A percentile compares a stretch with the other conserved stretches of the same genome.
Evolutionary conservation across 2,329 filamentous ascomycete genomes (phyloP).

Genomic region (Fusarium fracticaudum): DNA sequence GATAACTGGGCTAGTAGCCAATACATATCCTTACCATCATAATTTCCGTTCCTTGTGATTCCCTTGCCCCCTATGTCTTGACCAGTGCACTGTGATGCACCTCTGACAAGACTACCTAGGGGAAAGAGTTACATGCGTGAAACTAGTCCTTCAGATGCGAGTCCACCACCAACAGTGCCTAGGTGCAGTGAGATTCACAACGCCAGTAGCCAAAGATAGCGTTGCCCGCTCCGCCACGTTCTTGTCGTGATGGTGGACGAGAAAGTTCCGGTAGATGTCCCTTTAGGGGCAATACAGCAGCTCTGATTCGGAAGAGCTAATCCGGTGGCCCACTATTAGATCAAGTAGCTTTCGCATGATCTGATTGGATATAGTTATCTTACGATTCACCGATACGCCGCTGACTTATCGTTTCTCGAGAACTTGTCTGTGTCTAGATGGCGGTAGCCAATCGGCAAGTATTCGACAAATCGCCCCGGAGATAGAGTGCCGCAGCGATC

Average conservation of each 20-base stretch:
- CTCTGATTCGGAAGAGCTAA: too few species aligned
- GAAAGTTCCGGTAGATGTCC: neutral
- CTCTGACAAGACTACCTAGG: rapidly evolving
- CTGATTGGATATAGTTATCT: too few species aligned
- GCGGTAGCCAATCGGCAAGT: neutral
- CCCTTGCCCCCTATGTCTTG: neutral
- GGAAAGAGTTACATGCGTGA: too few species aligned
- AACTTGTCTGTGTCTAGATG: neutral
- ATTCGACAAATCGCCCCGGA: neutral
- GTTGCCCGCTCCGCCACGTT: too few species aligned
- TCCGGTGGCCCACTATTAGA: too few species aligned
- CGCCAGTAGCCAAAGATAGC: neutral
- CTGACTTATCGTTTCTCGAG: too few species aligned
- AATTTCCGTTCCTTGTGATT: neutral
- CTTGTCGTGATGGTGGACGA: neutral
- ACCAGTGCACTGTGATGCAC: rapidly evolving
- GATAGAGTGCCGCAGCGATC: neutral
- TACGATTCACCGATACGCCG: too few species aligned
- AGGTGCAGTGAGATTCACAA: rapidly evolving
- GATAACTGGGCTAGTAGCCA: neutral
- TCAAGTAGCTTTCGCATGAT: too few species aligned
- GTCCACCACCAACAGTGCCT: too few species aligned
- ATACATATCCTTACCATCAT: neutral
- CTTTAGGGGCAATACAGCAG: too few species aligned
- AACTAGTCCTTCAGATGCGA: neutral